Percentiles rank a stretch among this genome's conserved stretches.
Conservation (phyloP, 2,329 filamentous ascomycete species). For the Geoglossum cookeanum region DNA sequence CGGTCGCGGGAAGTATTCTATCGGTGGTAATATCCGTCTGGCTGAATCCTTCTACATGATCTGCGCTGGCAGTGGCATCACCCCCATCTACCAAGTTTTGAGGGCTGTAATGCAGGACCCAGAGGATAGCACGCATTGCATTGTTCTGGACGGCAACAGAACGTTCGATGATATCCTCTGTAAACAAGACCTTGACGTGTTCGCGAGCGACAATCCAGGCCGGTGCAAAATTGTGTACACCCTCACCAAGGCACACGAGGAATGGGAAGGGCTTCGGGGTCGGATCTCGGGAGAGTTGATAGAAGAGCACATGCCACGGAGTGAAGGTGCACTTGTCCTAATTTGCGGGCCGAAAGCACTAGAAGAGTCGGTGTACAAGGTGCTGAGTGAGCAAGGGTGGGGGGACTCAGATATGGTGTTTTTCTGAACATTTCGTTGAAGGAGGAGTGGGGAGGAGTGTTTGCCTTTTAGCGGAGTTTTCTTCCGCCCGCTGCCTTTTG, state of each 20-base stretch:
- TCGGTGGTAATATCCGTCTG: slow-evolving; percentile 36
- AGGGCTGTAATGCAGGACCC: slow-evolving; percentile 49
- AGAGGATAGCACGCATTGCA: slow-evolving; percentile 45
- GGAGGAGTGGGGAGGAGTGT: not conserved
- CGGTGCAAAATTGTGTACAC: slow-evolving; percentile 49
- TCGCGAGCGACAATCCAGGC: slow-evolving; percentile 33
- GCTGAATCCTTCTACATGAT: slow-evolving; percentile 67
- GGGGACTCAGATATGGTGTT: slow-evolving; percentile 52
- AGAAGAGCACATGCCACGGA: slow-evolving; percentile 31
- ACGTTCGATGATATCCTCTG: slow-evolving; percentile 68
- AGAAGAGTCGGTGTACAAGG: slow-evolving; percentile 44
- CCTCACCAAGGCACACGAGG: slow-evolving; percentile 40
- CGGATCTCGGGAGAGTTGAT: slow-evolving; percentile 46
- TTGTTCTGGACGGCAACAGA: slow-evolving; percentile 64
- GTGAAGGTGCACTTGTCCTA: slow-evolving; percentile 42
- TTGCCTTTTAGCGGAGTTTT: not conserved
- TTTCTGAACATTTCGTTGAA: slow-evolving; percentile 33
- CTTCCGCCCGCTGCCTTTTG: too few species aligned
- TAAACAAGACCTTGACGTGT: slow-evolving; percentile 46
- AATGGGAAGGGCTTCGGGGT: slow-evolving; percentile 51
- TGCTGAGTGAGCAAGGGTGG: slow-evolving; percentile 47
- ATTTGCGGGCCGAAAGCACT: slow-evolving; percentile 63
- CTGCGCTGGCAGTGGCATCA: slow-evolving; percentile 75
- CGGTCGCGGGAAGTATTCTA: slow-evolving; percentile 40
- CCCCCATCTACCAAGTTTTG: slow-evolving; percentile 75